Percentiles rank a stretch among this genome's conserved stretches.
phyloP scores from a whole-genome alignment of 2,329 filamentous ascomycete genomes.

The Beauveria scarabaeidicola region DNA sequence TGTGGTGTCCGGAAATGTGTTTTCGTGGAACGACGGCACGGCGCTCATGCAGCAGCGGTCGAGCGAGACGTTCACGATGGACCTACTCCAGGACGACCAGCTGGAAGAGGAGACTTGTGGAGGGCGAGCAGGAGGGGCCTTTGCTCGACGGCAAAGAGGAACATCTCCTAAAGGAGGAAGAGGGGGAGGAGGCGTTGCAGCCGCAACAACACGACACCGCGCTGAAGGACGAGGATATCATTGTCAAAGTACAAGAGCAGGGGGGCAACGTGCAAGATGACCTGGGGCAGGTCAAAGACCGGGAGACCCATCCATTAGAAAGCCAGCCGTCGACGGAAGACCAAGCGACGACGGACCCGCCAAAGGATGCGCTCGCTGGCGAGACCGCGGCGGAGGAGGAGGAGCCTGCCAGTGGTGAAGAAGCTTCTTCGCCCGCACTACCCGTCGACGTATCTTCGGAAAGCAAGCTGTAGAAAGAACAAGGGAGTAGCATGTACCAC shows the following conservation, averaged over 20 bases:
- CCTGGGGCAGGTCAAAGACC: too few species aligned
- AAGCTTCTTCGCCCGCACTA: background rate
- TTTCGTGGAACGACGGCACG: constrained; percentile 27
- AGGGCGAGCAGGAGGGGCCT: background rate
- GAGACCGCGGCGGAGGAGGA: background rate
- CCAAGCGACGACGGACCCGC: too few species aligned
- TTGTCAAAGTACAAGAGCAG: background rate
- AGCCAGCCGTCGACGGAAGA: too few species aligned
- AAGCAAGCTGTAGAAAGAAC: background rate
- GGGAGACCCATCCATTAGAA: too few species aligned
- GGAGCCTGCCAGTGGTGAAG: background rate
- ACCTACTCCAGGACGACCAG: constrained; percentile 19
- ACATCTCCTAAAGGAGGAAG: background rate
- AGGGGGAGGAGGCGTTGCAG: background rate
- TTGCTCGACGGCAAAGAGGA: background rate
- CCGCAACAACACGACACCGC: constrained; percentile 14
- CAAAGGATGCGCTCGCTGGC: background rate
- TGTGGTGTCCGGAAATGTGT: constrained; percentile 23
- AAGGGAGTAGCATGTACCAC: background rate
- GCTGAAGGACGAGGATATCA: background rate
- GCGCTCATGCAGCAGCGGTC: constrained; percentile 19
- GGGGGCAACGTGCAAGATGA: background rate
- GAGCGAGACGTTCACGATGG: constrained; percentile 20
- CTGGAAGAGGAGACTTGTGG: background rate
- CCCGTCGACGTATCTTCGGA: background rate